Conservation (phyloP, 2,329 filamentous ascomycete species). For the Fusarium sulawesiense region DNA sequence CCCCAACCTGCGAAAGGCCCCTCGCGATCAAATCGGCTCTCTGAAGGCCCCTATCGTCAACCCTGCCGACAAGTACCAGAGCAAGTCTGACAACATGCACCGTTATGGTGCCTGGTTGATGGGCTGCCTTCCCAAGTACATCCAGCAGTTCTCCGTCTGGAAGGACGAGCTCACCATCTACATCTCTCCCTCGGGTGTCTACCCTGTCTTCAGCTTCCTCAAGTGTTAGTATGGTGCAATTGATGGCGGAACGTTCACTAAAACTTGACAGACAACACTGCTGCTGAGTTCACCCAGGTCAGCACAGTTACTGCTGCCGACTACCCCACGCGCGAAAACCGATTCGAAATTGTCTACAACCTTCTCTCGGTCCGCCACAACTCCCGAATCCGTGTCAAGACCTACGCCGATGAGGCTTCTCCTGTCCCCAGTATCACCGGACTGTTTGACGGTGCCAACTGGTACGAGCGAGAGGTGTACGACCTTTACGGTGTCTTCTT, state of each 20-base stretch:
- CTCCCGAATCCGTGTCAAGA: conserved; percentile 96
- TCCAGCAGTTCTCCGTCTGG: conserved; percentile 99
- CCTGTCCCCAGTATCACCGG: conserved; percentile 89
- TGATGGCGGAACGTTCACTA: conserved; percentile 9
- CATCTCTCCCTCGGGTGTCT: conserved; percentile 86
- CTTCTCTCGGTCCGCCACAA: conserved; percentile 96
- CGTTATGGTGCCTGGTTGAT: conserved; percentile 97
- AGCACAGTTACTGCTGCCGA: conserved; percentile 94
- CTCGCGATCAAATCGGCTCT: conserved; percentile 67
- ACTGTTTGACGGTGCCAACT: conserved; percentile 95
- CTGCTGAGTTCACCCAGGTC: conserved; percentile 95
- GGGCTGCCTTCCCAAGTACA: conserved; percentile 95
- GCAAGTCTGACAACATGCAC: conserved; percentile 89
- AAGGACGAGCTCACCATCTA: conserved; percentile 98
- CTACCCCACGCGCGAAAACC: conserved; percentile 93
- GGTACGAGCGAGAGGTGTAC: conserved; percentile 98
- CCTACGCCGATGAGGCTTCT: conserved; percentile 95
- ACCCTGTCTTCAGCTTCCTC: conserved; percentile 93
- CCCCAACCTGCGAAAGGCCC: conserved; percentile 75
- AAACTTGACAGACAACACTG: conserved; percentile 78
- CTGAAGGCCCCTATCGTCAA: conserved; percentile 86
- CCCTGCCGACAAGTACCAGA: conserved; percentile 90
- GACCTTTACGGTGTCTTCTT: conserved; percentile 99
- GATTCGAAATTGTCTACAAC: conserved; percentile 99
- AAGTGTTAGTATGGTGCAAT: conserved; percentile 68